Base-by-base conservation (phyloP, 2,329 filamentous ascomycete species). In the Xylariaceae sp. region DNA sequence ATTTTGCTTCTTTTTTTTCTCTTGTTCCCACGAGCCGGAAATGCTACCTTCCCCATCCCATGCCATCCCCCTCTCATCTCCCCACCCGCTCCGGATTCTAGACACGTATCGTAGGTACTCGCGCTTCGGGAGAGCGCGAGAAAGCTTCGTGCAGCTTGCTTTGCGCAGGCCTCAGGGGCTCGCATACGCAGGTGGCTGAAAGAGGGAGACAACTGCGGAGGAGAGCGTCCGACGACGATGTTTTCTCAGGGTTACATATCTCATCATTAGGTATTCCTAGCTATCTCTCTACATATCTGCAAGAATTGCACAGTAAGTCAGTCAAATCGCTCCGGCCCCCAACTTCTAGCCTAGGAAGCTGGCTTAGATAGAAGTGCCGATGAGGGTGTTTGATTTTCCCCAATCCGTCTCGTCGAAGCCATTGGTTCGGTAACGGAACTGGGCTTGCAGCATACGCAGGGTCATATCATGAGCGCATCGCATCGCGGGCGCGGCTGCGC, bases 341-440 rank as follows among this genome's bases (percentile, higher is more conserved):
- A 30, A 30, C 23, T 30, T 30, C 13, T 48, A 18, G 9, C 37
- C 13, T 13, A 41, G 37, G 37, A 10, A 41, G 37, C 9, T 41
- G 13, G 13, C 37, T 41, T 41, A 41, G 37, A 41, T 41, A 41
- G 9, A 13, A 10, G 13, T 9, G 13, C 13, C 13, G 13, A n/a
- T 11, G 47, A 10, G 47, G 9, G 17, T 10, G 3, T 8, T 18
- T 48, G 47, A 17, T 9, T n/a, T 48, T 17, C 15, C 13, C 9
- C 6, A 48, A 17, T 8, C 10, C 45, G 45, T 48, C 15, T 18
- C 45, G 34, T 48, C 15, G 37, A 48, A 15, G 39, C 51, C 52
- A 60, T 62, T 62, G 60, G 60, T 23, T 49, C 60, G 58, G 60
- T 51, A 47, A 53, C 35, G 53, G 53, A 55, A 55, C 23, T 30